Conservation (phyloP, 306 rosid genomes). For the Quillaja saponaria region DNA sequence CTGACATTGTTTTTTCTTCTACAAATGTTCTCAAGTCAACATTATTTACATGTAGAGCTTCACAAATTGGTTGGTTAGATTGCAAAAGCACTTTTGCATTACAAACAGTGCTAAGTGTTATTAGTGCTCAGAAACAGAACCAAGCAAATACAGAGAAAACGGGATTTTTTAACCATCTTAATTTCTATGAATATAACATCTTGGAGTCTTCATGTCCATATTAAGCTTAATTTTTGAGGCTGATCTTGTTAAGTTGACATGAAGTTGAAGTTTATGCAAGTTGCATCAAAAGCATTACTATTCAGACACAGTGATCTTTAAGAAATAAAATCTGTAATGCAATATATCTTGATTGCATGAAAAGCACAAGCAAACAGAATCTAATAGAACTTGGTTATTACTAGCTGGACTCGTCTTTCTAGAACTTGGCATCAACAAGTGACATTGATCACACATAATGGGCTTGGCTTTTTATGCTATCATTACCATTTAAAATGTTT, state of each 20-base stretch:
- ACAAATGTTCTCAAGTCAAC: no score
- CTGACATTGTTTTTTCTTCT: constrained; percentile 20
- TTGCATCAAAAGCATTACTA: constrained; percentile 26
- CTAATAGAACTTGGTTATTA: constrained; percentile 50
- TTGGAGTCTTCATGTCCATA: background rate
- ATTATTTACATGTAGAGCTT: no score
- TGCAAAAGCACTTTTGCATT: no score
- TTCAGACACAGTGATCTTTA: constrained; percentile 26
- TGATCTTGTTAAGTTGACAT: background rate
- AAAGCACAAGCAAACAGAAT: constrained; percentile 46
- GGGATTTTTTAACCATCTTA: no score
- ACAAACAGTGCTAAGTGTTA: no score
- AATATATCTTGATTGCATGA: constrained; percentile 27
- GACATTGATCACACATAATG: constrained; percentile 48
- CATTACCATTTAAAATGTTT: constrained; percentile 43
- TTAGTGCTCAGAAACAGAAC: no score
- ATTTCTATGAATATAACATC: no score
- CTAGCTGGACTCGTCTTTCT: constrained; percentile 79
- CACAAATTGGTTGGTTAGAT: no score
- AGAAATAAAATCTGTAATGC: constrained; percentile 33
- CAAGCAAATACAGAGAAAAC: no score
- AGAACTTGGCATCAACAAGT: constrained; percentile 49
- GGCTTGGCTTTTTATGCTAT: constrained; percentile 54
- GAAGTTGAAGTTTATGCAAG: constrained; percentile 29
- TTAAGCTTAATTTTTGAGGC: background rate